phyloP scores from a whole-genome alignment of 2,329 filamentous ascomycete genomes.

The Colletotrichum siamense region DNA sequence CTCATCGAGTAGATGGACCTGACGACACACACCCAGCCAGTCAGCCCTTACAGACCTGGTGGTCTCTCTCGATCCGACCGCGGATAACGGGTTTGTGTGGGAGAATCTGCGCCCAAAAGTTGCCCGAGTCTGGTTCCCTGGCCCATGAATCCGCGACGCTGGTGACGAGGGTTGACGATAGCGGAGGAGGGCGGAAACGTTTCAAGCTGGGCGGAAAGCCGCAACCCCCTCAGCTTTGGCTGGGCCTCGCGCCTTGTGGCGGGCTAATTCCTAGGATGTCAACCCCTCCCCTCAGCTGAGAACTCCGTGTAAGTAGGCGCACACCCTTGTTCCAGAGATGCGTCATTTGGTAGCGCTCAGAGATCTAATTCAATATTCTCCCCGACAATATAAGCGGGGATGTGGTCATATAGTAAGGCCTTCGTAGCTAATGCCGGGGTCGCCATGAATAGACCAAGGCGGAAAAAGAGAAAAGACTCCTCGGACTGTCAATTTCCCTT shows the following conservation, averaged over 20 bases:
- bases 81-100: background rate
- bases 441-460: background rate
- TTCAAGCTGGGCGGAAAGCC: background rate
- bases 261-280: background rate
- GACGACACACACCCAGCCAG: background rate
- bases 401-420: background rate
- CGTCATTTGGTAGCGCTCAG: background rate
- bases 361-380: background rate
- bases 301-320: background rate
- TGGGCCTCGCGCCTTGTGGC: background rate
- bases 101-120: background rate
- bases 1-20: background rate
- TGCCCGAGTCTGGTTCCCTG: background rate
- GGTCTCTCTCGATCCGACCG: background rate
- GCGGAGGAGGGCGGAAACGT: background rate
- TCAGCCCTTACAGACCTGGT: background rate
- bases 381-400: background rate
- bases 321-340: background rate
- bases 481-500: background rate
- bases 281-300: background rate
- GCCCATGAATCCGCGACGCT: background rate
- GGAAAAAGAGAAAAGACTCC: background rate
- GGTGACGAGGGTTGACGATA: background rate
- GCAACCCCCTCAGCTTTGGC: background rate
- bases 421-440: background rate